Evolutionary conservation across 106 monocot genomes (phyloP).

Genomic region (Acorus calamus): DNA sequence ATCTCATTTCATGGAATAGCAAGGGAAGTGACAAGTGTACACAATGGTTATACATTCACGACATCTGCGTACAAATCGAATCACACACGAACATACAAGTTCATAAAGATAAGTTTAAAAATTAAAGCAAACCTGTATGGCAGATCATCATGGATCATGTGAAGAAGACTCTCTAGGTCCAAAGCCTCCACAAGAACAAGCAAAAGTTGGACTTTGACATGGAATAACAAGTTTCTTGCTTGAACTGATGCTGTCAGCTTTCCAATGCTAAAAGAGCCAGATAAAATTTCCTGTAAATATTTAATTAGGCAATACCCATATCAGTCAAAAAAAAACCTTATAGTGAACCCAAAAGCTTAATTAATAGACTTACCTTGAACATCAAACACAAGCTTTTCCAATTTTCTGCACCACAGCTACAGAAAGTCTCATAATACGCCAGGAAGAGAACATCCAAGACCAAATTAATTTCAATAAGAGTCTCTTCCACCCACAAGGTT

Average conservation of each 20-base stretch:
- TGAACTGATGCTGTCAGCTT: slow-evolving; percentile 67
- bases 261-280: slow-evolving; percentile 40
- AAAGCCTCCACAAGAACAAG: slow-evolving; percentile 88
- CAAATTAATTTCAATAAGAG: slow-evolving; percentile 64
- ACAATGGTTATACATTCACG: too few relatives aligned
- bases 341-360: slow-evolving; percentile 3
- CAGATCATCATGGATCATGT: slow-evolving; percentile 70
- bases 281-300: slow-evolving; percentile 43
- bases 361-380: slow-evolving; percentile 45
- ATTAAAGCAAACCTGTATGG: slow-evolving; percentile 45
- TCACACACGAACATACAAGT: too few relatives aligned
- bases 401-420: slow-evolving; percentile 39
- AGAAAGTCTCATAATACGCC: slow-evolving; percentile 72
- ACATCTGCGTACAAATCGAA: too few relatives aligned
- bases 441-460: slow-evolving; percentile 81
- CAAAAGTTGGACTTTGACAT: slow-evolving; percentile 60
- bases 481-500: slow-evolving; percentile 68
- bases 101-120: too few relatives aligned
- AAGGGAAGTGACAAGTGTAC: too few relatives aligned
- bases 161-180: slow-evolving; percentile 78
- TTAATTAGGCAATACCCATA: neutral
- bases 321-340: too few relatives aligned
- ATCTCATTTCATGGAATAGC: neutral
- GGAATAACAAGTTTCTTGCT: slow-evolving; percentile 44
- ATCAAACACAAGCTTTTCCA: slow-evolving; percentile 58